phyloP scores from a whole-genome alignment of 2,329 filamentous ascomycete species.

The Sporothrix schenckii region DNA sequence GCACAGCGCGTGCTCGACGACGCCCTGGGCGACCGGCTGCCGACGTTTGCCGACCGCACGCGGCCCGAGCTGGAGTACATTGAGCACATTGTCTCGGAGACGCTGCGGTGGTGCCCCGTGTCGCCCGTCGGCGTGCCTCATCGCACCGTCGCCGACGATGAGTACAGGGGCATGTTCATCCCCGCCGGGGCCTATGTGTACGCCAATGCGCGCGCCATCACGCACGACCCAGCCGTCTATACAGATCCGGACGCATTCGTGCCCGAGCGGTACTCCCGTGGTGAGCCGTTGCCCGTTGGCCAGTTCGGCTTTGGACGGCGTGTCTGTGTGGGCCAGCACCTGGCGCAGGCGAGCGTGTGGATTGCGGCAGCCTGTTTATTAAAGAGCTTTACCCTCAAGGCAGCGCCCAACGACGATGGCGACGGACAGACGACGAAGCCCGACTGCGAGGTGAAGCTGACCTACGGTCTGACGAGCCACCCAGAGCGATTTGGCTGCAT shows the following conservation, averaged over 20 bases:
- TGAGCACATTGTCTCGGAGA: conserved; percentile 50
- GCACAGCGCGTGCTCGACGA: conserved; percentile 49
- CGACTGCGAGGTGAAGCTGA: conserved; percentile 29
- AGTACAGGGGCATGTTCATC: conserved; percentile 43
- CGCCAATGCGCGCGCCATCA: conserved; percentile 51
- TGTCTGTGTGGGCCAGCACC: conserved; percentile 50
- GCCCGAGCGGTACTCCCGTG: conserved; percentile 48
- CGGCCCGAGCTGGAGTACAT: conserved; percentile 49
- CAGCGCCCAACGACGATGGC: conserved; percentile 27
- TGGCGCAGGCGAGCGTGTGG: conserved; percentile 49
- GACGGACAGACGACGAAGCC: conserved; percentile 30
- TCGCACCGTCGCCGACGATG: conserved; percentile 48
- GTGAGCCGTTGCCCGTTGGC: conserved; percentile 45
- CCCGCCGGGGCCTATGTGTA: conserved; percentile 46
- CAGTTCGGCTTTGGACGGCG: conserved; percentile 59
- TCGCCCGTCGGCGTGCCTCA: conserved; percentile 48
- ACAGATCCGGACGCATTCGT: conserved; percentile 47
- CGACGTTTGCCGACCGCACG: conserved; percentile 44
- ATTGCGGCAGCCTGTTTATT: conserved; percentile 47
- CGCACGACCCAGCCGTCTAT: conserved; percentile 49
- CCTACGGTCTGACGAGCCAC: conserved; percentile 35
- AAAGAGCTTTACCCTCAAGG: conserved; percentile 45
- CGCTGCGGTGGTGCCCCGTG: conserved; percentile 50
- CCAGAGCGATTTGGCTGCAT: conserved; percentile 31
- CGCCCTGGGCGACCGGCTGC: conserved; percentile 48